Evolutionary conservation across 148 eudicot genomes (phyloP), one percentile per base, ranked within the genome.

Genomic region (Camellia lanceoleosa): DNA sequence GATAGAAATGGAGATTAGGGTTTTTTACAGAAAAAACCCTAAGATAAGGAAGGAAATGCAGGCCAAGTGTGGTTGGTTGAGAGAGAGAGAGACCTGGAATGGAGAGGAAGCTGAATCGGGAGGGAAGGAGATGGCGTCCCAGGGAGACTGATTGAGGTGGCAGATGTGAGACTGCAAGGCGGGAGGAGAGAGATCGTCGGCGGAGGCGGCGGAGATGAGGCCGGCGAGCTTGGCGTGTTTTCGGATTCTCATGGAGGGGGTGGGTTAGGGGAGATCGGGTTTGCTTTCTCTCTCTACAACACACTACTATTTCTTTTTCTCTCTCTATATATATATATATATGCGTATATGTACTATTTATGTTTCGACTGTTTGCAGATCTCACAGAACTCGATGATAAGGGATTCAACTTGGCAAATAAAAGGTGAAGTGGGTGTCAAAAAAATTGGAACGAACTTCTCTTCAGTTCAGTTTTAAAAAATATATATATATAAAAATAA

Each of bases 111-210:
- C 71, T 58, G 72, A 42, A 59, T 72, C 75, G 6, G 78, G 51
- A 12, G 85, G 76, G 79, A 86, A 83, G 41, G 58, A 42, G 4
- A 81, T 75, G 2, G 75, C 80, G 76, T 87, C 89, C 89, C 89
- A 87, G 19, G 87, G 89, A 7, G 86, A 82, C 44, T 83, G 89
- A 65, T 87, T 87, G 19, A 87, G 87, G 80, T 60, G 77, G 46
- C 77, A 74, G 3, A 20, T 8, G 62, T 54, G 52, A 49, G 52
- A 5, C 60, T 73, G 56, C 64, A 60, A 18, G 19, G 19, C 6
- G 4, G 20, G 15, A 12, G 16, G 23, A 5, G 19, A 12, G 2
- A 2, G 42, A 7, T 5, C 18, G 61, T 43, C 52, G 61, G 43
- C 10, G 14, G 60, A 2, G 43, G 43, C 42, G 18, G 5, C 42